Evolutionary conservation across 176 grass and related monocot species (phyloP), one percentile per base, ranked within the genome.

Genomic region (Elymus sibiricus): DNA sequence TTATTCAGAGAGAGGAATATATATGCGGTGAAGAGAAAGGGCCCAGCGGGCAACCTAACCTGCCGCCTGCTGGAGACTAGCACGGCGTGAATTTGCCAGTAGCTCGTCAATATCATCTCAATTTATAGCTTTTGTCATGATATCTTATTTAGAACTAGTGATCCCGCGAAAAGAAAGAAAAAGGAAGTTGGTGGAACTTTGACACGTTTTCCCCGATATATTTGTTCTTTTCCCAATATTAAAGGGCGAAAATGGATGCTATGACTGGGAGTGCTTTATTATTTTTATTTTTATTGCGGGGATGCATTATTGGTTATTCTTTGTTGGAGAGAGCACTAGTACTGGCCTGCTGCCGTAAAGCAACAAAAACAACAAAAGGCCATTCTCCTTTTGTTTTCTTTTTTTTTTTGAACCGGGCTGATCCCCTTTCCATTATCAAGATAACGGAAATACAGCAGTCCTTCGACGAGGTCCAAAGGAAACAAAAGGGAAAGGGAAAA

Each of bases 251-350:
- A 49, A 28, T 47, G 71, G 42, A 28, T 2, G 26, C 26, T 12
- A 86, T 83, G 84, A 83, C 79, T 86, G 58, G 26, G 35, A 63
- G 8, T 64, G 42, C 73, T 89, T 85, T 84, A 25, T 62, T 37
- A 12, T 21, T 47, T 64, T 44, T 9, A 40, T 40, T 6, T 40
- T 9, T 6, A 29, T 29, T 29, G 29, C 2, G 29, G 29, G 29
- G 69, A 10, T 63, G 39, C 71, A 84, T 84, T 83, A n/a, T 68
- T 34, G 58, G 65, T 43, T 66, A 77, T 60, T 35, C 71, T 82
- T 53, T 72, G 60, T 82, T 34, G 74, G 84, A 47, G 72, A 67
- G 51, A 64, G 25, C 39, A 55, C 79, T 63, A 37, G 35, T 37
- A 28, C 22, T 42, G 39, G 38, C 77, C 51, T 39, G 84, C 72